Conservation (phyloP, 1,139 yeast genomes). For the Hyphopichia khmerensis region DNA sequence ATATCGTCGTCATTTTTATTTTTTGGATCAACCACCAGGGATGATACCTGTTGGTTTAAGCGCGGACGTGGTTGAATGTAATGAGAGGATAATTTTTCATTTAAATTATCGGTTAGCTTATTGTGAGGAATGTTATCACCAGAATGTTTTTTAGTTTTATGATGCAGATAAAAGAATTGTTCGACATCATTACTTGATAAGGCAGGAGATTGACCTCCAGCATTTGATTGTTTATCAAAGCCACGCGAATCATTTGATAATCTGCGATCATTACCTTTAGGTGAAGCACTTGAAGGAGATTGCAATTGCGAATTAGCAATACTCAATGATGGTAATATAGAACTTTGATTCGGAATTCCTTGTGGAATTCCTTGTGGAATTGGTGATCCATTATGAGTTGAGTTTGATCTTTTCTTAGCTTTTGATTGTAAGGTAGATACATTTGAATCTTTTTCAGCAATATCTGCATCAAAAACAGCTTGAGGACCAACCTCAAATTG, state of each 20-base stretch:
- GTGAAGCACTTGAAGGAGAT: conserved; percentile 17
- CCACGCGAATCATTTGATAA: conserved; percentile 1
- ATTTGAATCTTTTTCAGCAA: conserved; percentile 5
- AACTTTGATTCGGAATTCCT: conserved; percentile 11
- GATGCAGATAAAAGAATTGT: conserved; percentile 29
- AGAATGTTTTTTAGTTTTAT: conserved; percentile 11
- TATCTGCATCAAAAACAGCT: conserved; percentile 7
- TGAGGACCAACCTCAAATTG: conserved; percentile 55
- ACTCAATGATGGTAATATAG: conserved; percentile 22
- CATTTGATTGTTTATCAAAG: background rate
- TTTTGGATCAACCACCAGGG: conserved; percentile 42
- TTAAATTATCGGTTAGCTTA: conserved; percentile 13
- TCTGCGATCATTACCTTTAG: conserved; percentile 6
- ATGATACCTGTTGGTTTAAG: conserved; percentile 20
- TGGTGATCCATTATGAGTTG: conserved; percentile 3
- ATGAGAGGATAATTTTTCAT: conserved; percentile 28
- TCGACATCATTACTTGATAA: conserved; percentile 15
- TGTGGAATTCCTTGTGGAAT: background rate
- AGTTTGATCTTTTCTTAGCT: background rate
- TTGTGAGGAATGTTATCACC: conserved; percentile 8
- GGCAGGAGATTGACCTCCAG: conserved; percentile 6
- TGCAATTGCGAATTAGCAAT: conserved; percentile 15
- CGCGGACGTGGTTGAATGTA: conserved; percentile 50
- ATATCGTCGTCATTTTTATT: conserved; percentile 24
- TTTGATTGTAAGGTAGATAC: conserved; percentile 2